Evolutionary conservation across 805 yeast species (phyloP).

Genomic region (Ogataea pini): DNA sequence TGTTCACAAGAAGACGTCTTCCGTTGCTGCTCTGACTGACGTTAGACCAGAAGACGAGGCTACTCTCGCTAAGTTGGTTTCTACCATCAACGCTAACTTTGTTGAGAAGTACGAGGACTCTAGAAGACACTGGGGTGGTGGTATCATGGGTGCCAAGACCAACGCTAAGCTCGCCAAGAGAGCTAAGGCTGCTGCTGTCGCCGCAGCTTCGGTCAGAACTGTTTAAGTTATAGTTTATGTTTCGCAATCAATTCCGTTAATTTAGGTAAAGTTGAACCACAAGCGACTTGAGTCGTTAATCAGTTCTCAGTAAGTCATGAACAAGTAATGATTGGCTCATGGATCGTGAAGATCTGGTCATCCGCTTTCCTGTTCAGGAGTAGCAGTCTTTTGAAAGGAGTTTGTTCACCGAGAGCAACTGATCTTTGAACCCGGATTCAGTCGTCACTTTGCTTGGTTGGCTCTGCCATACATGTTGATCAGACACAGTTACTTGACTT

Average conservation of each 20-base stretch:
- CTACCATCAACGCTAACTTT: slow-evolving; percentile 93
- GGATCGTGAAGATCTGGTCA: too few relatives aligned
- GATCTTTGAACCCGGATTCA: too few relatives aligned
- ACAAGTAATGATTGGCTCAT: too few relatives aligned
- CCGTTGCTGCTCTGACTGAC: slow-evolving; percentile 97
- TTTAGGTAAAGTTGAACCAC: too few relatives aligned
- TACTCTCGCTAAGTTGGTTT: slow-evolving; percentile 87
- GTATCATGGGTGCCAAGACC: slow-evolving; percentile 95
- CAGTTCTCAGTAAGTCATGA: neutral
- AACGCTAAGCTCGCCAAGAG: slow-evolving; percentile 79
- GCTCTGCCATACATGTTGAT: too few relatives aligned
- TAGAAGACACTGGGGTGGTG: slow-evolving; percentile 99
- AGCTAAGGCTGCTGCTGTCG: slow-evolving; percentile 69
- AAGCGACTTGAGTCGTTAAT: too few relatives aligned
- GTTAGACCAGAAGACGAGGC: slow-evolving; percentile 94
- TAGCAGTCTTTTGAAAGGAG: too few relatives aligned
- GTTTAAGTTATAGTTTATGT: neutral
- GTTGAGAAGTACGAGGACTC: slow-evolving; percentile 90
- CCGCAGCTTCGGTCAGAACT: slow-evolving; percentile 32
- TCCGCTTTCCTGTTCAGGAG: too few relatives aligned
- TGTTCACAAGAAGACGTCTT: slow-evolving; percentile 96
- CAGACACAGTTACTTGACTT: too few relatives aligned
- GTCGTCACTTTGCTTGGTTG: too few relatives aligned
- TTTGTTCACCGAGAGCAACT: too few relatives aligned
- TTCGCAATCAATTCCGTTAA: slow-evolving; percentile 1